Evolutionary conservation across 345 rosid genomes (phyloP), one percentile per base, ranked within the genome.

Genomic region (Linum trigynum): DNA sequence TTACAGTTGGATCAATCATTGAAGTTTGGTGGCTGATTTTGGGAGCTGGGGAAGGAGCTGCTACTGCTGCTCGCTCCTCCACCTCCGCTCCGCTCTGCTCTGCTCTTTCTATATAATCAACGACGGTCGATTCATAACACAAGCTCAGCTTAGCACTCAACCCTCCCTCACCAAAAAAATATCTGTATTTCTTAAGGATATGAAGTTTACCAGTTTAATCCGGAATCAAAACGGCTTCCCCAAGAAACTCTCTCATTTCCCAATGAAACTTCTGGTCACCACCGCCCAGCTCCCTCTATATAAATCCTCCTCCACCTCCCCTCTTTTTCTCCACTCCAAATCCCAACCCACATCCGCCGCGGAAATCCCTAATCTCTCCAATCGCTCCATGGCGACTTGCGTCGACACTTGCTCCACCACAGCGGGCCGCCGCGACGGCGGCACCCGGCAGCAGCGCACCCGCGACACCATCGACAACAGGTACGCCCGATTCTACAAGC

Each of bases 361-460:
- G 14, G 9, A 9, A 48, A 1, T 67, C 75, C 67, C 5, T 23
- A 23, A 11, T 70, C 50, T 36, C 62, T 45, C 10, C 71, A n/a
- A 45, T 12, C 15, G 61, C 71, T 55, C 82, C 57, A 86, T 92
- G 98, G 87, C 94, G 32, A 65, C 96, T 58, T 90, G 98, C 66
- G 74, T 90, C 42, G 88, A 86, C 75, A 70, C 86, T 62, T 72
- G 53, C 53, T 12, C 53, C 53, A 48, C 53, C 50, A 43, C 50
- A 23, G 32, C 32, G 32, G 32, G 32, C 32, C 32, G 32, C 32
- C 32, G 32, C 53, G 14, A 12, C 53, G 15, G 2, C 53, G 53
- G 11, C 15, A 45, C 51, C 51, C 51, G 8, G 10, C 51, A 45
- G 10, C 51, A 14, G 12, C 8, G 10, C 32, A 23, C 32, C 10